Base-by-base conservation (phyloP, 306 rosid genomes). In the Cicer chorassanicum region DNA sequence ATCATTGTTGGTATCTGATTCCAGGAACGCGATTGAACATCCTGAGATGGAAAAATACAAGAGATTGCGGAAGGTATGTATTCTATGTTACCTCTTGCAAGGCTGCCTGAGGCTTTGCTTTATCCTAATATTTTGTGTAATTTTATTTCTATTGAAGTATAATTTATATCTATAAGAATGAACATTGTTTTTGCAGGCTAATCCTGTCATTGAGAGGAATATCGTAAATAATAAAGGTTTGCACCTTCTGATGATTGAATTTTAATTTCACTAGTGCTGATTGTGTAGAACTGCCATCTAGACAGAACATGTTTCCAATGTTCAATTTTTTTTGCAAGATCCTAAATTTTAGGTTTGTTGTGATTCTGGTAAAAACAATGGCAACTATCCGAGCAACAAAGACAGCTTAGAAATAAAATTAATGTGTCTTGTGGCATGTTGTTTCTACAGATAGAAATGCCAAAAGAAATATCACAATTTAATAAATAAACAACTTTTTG, bases 11-110 rank as follows among this genome's bases (percentile, higher is more conserved):
- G n/a, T 48, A 45, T 79, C 40, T 84, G 60, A 69, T 80, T 38
- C 78, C 87, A 94, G 97, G 82, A 92, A 94, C 72, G 89, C 83
- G 75, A 91, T 90, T 21, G 96, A 92, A 83, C 88, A 90, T 85
- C 99, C 99, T 6, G 78, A 68, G 71, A 91, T 88, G 84, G 80
- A 68, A 42, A 94, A 90, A 82, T 94, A 86, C 82, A 84, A 81
- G 84, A 86, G 85, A 81, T 72, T 94, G 53, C 85, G 96, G 4
- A 94, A 92, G 99, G 99, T 90, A 83, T 73, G 38, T 55, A 61
- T 70, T 73, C 55, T 8, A 40, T 7, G 21, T 72, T 50, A 41
- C 36, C 43, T 41, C 53, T 50, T 21, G 36, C 57, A 43, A 34
- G 60, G 51, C 53, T 68, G 40, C 71, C 54, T 9, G 70, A 36